Evolutionary conservation across 345 rosid species (phyloP), one percentile per base, ranked within the genome.

Genomic region (Euphorbia lathyris): DNA sequence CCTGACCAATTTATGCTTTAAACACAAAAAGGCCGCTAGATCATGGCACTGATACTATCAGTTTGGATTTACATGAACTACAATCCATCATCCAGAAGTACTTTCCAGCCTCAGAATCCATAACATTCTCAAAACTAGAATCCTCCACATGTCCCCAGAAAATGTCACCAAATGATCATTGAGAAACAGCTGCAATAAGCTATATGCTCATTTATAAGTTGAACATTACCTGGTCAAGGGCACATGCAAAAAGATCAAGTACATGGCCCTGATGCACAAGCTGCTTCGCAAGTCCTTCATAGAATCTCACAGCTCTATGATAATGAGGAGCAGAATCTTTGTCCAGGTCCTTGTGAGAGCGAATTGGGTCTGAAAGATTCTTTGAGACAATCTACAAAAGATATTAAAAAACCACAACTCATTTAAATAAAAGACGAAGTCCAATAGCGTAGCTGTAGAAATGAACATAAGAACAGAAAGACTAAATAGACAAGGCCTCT

Each of bases 221-320:
- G 60, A 67, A 34, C 13, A 65, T 64, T 74, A 86, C 97, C 96
- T 92, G 99, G 84, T 92, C 99, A 68, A 87, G 90, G 26, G 99
- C 87, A 79, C 99, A 83, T 9, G 99, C 99, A 70, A 90, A 95
- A 71, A 95, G 86, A 86, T 95, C 97, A 22, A 95, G 97, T 63
- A 95, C 88, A 67, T 95, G 99, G 20, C 99, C 99, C 78, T 95
- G 99, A 78, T 95, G 91, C 78, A 95, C 93, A 72, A 95, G 97
- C 80, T 95, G 96, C 79, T 90, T 95, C 1, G 96, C 82, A 70
- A 95, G 90, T 10, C 79, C 80, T 65, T 88, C 92, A 50, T 88
- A 90, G 78, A 92, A 88, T 75, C 84, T 91, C 2, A 90, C 88
- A 40, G 99, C 97, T 84, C 86, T 84, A 61, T 88, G 86, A 78